A percentile compares a stretch with the other conserved stretches of the same genome.
These are phyloP conservation scores for Eimeria falciformis DNA, from an alignment of 169 alveolate species.

Conservation along the genomic window DNA sequence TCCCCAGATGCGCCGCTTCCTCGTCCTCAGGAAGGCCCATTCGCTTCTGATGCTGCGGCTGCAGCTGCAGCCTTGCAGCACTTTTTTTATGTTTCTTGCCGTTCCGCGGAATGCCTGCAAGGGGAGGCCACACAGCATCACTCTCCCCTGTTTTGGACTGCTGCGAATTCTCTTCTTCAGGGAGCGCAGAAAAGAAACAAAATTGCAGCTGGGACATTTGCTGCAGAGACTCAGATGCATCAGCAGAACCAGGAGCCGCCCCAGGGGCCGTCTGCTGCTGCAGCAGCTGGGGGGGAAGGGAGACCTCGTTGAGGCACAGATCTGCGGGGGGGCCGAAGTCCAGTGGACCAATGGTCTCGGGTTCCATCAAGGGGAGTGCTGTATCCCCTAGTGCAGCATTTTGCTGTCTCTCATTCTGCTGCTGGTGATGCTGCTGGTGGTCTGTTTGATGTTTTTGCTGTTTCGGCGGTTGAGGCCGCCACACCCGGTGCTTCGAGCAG, in stretches of 20 bases:
- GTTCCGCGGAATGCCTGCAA: not conserved
- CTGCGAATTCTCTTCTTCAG: not conserved
- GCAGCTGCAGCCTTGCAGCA: not conserved
- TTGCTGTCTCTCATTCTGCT: not conserved
- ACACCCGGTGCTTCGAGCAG: conserved; percentile 13
- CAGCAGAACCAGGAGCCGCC: not conserved
- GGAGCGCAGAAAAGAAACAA: not conserved
- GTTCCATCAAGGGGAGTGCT: not conserved
- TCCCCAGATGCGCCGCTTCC: not conserved
- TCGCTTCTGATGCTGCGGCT: not conserved
- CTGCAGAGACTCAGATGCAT: not conserved
- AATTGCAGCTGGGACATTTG: conserved; percentile 4
- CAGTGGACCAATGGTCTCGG: conserved; percentile 1
- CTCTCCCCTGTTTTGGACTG: not conserved
- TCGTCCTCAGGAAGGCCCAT: not conserved
- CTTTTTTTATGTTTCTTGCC: not conserved
- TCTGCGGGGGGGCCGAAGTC: conserved; percentile 29
- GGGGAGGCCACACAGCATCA: conserved; percentile 46
- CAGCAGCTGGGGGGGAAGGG: conserved; percentile 56
- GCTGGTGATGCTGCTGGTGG: conserved; percentile 44
- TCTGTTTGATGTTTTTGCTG: not conserved
- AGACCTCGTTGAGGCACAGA: conserved; percentile 32
- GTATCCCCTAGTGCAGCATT: not conserved
- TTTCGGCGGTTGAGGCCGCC: conserved; percentile 26
- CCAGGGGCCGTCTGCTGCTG: not conserved